Evolutionary conservation across 2,329 filamentous ascomycete species (phyloP), one percentile per base, ranked within the genome.

Genomic region (Sporothrix euskadiensis): DNA sequence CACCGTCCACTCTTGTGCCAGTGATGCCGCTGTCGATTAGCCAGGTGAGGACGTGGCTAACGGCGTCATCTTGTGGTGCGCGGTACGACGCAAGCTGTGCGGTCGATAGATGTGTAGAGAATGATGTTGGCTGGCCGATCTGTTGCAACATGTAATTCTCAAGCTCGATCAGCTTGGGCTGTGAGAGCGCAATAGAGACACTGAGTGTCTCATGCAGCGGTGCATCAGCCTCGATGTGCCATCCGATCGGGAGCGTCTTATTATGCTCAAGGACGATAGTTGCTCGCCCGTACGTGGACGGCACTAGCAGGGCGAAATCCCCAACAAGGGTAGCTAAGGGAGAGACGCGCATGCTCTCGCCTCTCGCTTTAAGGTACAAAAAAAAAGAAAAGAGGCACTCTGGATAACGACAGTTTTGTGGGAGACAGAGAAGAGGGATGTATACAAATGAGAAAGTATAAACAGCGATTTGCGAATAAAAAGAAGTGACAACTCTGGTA

Each of bases 41-140:
- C 86, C 85, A 87, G 8, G 75, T 72, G 6, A 81, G 73, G 4
- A 87, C 83, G 0, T 77, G 75, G 10, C 80, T 73, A 9, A 83
- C 79, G 7, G 83, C 80, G 2, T 78, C 74, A 1, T 78, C 71
- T 9, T 79, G 78, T 0, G 84, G 82, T 9, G 78, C 75, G 56
- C 83, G 81, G 69, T 84, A 81, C 5, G 77, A 74, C 0, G 78
- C 76, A 3, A 83, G 79, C 44, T 86, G 80, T 4, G 80, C 78
- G 75, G 0, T 80, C 81, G 9, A 86, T 78, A 72, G 80, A 19
- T 41, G 22, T 3, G 22, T 35, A 9, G 47, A 52, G 16, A 14
- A n/a, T 22, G 49, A 39, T 1, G 10, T 16, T 12, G 69, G 56
- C 2, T 12, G 10, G n/a, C 7, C 39, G 9, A 39, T 30, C 54